Evolutionary conservation across 1,284 basidiomycete species (phyloP).

Genomic region (Porogramme epimiltina): DNA sequence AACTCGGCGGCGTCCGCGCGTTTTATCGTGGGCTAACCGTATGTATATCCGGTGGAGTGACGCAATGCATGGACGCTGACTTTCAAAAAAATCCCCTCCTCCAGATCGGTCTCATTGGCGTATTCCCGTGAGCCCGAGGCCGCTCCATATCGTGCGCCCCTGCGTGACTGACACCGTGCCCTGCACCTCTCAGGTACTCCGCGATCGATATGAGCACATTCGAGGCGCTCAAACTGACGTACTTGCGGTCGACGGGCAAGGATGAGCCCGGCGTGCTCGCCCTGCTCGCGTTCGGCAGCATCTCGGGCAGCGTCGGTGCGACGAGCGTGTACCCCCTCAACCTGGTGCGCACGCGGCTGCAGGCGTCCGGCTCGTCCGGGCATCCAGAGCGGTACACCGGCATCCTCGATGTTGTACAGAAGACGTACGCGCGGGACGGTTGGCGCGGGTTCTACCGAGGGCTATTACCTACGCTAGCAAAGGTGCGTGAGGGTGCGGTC

Average conservation of each 20-base stretch:
- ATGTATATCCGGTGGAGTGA: constrained; percentile 35
- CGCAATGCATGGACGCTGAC: background rate
- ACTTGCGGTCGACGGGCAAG: constrained; percentile 76
- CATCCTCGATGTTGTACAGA: constrained; percentile 81
- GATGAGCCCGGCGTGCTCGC: constrained; percentile 86
- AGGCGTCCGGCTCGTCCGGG: constrained; percentile 93
- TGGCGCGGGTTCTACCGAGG: constrained; percentile 97
- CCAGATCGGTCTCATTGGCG: constrained; percentile 86
- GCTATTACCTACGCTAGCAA: constrained; percentile 87
- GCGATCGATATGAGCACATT: constrained; percentile 97
- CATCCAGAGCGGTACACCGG: constrained; percentile 91
- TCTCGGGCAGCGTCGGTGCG: constrained; percentile 91
- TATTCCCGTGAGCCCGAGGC: constrained; percentile 72
- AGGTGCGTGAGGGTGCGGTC: constrained; percentile 47
- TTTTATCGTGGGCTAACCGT: constrained; percentile 94
- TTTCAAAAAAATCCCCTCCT: background rate
- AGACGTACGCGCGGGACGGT: constrained; percentile 87
- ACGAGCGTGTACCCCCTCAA: constrained; percentile 92
- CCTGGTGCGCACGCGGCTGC: constrained; percentile 90
- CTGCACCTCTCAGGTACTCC: constrained; percentile 56
- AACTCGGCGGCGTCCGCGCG: constrained; percentile 78
- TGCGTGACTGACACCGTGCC: no score
- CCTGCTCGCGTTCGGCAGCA: constrained; percentile 83
- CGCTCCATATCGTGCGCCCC: constrained; percentile 6
- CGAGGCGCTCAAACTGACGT: constrained; percentile 86